phyloP scores from a whole-genome alignment of 2,329 filamentous ascomycete species.

The Neonectria faginata region DNA sequence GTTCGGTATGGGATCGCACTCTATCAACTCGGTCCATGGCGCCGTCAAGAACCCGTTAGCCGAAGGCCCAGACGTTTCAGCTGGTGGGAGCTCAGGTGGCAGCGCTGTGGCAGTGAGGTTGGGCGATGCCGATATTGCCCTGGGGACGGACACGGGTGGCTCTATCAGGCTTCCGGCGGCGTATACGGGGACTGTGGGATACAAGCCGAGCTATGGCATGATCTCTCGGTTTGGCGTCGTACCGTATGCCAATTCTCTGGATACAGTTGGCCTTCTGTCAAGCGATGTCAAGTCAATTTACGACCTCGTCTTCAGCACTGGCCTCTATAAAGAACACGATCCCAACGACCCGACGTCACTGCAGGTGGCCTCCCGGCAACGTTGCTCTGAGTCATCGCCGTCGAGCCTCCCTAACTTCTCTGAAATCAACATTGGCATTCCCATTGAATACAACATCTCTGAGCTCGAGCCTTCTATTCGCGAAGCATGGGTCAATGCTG shows the following conservation, averaged over 20 bases:
- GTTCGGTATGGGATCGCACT: slow-evolving; percentile 95
- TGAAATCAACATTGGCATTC: slow-evolving; percentile 65
- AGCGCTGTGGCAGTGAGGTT: slow-evolving; percentile 86
- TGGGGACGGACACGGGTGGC: slow-evolving; percentile 95
- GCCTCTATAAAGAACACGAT: slow-evolving; percentile 69
- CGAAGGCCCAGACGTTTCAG: slow-evolving; percentile 64
- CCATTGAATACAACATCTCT: slow-evolving; percentile 86
- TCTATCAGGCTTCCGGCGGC: slow-evolving; percentile 89
- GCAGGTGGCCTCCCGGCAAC: slow-evolving; percentile 63
- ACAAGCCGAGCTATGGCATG: slow-evolving; percentile 92
- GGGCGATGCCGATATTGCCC: slow-evolving; percentile 68
- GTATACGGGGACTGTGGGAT: slow-evolving; percentile 85
- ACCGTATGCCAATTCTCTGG: slow-evolving; percentile 91
- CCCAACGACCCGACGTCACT: slow-evolving; percentile 80
- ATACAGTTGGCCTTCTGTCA: slow-evolving; percentile 86
- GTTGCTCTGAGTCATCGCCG: slow-evolving; percentile 53
- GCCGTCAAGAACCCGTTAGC: slow-evolving; percentile 67
- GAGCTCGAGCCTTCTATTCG: slow-evolving; percentile 80
- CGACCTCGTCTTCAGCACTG: slow-evolving; percentile 62
- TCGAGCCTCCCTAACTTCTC: slow-evolving; percentile 43
- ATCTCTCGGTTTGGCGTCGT: slow-evolving; percentile 88
- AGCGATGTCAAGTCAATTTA: slow-evolving; percentile 63
- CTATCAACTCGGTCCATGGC: slow-evolving; percentile 75
- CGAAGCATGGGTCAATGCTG: slow-evolving; percentile 73
- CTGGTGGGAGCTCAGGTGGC: slow-evolving; percentile 92